phyloP scores from a whole-genome alignment of 306 rosid species.

The Citrullus colocynthis region DNA sequence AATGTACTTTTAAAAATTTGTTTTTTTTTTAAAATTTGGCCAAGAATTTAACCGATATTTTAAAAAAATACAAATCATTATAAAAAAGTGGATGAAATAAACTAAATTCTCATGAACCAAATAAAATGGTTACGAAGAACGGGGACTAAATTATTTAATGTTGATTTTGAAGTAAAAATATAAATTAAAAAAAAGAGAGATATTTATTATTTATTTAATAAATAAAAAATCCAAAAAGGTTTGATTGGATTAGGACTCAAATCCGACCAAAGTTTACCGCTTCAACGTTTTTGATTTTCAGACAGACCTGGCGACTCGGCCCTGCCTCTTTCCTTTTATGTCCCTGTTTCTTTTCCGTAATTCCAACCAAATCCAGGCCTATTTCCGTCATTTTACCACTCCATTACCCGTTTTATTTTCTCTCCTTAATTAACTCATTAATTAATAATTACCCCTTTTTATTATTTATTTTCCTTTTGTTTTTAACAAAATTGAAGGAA shows the following conservation, averaged over 20 bases:
- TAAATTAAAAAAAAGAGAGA: not conserved
- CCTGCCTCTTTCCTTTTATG: not conserved
- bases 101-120: no score
- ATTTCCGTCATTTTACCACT: constrained; percentile 3
- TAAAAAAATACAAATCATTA: no score
- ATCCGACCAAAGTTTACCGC: constrained; percentile 23
- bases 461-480: not conserved
- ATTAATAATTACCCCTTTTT: not conserved
- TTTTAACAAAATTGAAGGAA: not conserved
- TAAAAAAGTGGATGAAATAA: no score
- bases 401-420: constrained; percentile 11
- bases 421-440: constrained; percentile 17
- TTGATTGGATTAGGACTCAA: not conserved
- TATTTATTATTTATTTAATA: not conserved
- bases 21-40: no score
- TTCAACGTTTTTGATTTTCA: constrained; percentile 19
- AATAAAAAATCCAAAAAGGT: not conserved
- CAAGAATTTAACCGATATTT: no score
- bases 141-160: not conserved
- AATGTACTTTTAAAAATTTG: no score
- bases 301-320: constrained; percentile 7
- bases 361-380: constrained; percentile 9
- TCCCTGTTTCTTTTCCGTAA: constrained; percentile 14
- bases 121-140: no score
- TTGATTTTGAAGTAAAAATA: not conserved